A percentile compares a stretch with the other conserved stretches of the same genome.
phyloP scores from a whole-genome alignment of 164 flowering plant genomes.

The Brasenia schreberi region DNA sequence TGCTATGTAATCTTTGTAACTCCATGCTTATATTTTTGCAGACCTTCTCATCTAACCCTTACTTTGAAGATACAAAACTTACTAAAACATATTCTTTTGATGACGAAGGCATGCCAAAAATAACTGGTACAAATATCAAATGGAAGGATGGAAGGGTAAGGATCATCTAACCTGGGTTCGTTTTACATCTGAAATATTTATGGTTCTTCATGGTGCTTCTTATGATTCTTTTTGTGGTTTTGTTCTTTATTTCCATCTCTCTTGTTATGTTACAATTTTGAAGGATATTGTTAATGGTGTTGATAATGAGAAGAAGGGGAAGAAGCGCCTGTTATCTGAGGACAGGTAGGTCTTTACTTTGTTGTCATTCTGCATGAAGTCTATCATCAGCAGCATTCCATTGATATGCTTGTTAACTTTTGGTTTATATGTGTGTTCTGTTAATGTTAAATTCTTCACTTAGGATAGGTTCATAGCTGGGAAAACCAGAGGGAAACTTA shows the following conservation, averaged over 20 bases:
- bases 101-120: conserved; percentile 33
- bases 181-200: too few species aligned
- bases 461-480: too few species aligned
- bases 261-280: conserved; percentile 4
- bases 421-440: too few species aligned
- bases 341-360: conserved; percentile 20
- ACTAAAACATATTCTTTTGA: conserved; percentile 28
- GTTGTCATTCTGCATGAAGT: neutral
- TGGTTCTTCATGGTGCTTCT: neutral
- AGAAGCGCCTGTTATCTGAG: conserved; percentile 23
- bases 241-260: neutral
- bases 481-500: too few species aligned
- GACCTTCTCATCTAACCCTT: conserved; percentile 36
- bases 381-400: too few species aligned
- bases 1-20: neutral
- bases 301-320: conserved; percentile 29
- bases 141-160: conserved; percentile 54
- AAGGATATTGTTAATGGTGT: conserved; percentile 32
- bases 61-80: conserved; percentile 36
- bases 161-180: neutral
- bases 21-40: conserved; percentile 9
- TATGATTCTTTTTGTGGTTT: neutral
- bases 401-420: too few species aligned
- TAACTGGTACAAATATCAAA: conserved; percentile 32
- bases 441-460: too few species aligned